phyloP scores from a whole-genome alignment of 192 early-diverging fungal species.

The Umbelopsis vinacea region DNA sequence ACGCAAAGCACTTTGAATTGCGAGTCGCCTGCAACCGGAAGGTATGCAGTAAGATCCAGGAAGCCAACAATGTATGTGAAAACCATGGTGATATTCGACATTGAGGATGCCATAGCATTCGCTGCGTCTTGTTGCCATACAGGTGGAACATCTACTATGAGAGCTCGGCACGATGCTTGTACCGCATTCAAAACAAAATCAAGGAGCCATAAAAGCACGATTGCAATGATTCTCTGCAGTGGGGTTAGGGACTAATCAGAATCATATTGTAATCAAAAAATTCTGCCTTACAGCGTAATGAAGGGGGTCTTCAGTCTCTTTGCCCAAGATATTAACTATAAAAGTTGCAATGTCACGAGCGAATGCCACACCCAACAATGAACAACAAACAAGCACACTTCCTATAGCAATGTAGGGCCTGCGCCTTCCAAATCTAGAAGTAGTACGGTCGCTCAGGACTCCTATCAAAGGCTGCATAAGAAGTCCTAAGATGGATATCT shows the following conservation, averaged over 20 bases:
- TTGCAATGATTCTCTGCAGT: constrained; percentile 69
- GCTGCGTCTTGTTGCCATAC: constrained; percentile 80
- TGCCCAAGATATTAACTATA: not conserved
- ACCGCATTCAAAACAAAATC: constrained; percentile 95
- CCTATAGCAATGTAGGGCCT: constrained; percentile 15
- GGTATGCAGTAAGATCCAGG: constrained; percentile 68
- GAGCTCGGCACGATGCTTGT: constrained; percentile 78
- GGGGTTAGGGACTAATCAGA: not conserved
- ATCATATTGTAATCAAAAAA: not conserved
- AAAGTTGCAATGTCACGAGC: constrained; percentile 1
- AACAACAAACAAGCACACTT: not conserved
- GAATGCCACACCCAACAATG: constrained; percentile 18
- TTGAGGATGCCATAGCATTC: constrained; percentile 84
- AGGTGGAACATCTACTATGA: constrained; percentile 86
- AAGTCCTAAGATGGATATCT: not conserved
- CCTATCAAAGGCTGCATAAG: not conserved
- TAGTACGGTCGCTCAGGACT: constrained; percentile 38
- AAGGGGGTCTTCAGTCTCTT: not conserved
- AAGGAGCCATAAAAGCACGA: constrained; percentile 83
- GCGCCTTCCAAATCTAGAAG: constrained; percentile 2
- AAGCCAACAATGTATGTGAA: constrained; percentile 86
- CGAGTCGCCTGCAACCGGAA: constrained; percentile 69
- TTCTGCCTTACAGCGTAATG: not conserved
- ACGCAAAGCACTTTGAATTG: constrained; percentile 84
- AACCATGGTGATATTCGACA: constrained; percentile 85